phyloP scores from a whole-genome alignment of 495 filamentous ascomycete species.

The Tuber aestivum region DNA sequence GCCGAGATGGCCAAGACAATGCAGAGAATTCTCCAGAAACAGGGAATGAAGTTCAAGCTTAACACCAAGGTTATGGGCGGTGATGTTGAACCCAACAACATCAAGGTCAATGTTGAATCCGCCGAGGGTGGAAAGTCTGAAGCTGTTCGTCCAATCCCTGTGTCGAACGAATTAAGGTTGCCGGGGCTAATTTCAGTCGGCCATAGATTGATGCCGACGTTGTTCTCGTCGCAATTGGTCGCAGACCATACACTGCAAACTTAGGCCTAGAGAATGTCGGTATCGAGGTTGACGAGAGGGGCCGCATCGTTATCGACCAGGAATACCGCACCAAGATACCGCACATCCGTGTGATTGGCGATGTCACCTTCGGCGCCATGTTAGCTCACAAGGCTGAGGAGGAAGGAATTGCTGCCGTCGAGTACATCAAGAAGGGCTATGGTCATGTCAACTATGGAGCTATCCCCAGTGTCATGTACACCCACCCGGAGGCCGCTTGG shows the following conservation, averaged over 20 bases:
- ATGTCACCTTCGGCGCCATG: conserved; percentile 98
- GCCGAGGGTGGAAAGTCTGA: conserved; percentile 95
- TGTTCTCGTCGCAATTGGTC: conserved; percentile 93
- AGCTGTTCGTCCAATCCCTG: conserved; percentile 54
- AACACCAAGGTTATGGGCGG: conserved; percentile 88
- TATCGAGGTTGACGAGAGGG: conserved; percentile 86
- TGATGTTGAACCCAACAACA: conserved; percentile 65
- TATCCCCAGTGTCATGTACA: conserved; percentile 99
- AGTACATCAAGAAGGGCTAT: conserved; percentile 95
- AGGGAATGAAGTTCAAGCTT: conserved; percentile 98
- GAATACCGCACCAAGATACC: conserved; percentile 96
- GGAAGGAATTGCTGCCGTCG: conserved; percentile 86
- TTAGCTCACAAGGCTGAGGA: conserved; percentile 99
- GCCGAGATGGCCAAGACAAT: conserved; percentile 82
- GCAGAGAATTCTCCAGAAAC: conserved; percentile 90
- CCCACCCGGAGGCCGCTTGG: conserved; percentile 96
- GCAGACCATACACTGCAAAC: conserved; percentile 85
- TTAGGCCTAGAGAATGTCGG: conserved; percentile 91
- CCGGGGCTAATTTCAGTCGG: conserved; percentile 8
- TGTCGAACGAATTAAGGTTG: neutral
- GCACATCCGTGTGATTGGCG: conserved; percentile 94
- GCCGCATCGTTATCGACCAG: conserved; percentile 91
- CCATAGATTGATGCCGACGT: conserved; percentile 83
- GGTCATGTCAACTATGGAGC: conserved; percentile 98
- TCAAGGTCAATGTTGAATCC: conserved; percentile 80